A percentile compares a stretch with the other conserved stretches of the same genome.
Conservation (phyloP, 805 yeast genomes). For the Myxozyma melibiosi region DNA sequence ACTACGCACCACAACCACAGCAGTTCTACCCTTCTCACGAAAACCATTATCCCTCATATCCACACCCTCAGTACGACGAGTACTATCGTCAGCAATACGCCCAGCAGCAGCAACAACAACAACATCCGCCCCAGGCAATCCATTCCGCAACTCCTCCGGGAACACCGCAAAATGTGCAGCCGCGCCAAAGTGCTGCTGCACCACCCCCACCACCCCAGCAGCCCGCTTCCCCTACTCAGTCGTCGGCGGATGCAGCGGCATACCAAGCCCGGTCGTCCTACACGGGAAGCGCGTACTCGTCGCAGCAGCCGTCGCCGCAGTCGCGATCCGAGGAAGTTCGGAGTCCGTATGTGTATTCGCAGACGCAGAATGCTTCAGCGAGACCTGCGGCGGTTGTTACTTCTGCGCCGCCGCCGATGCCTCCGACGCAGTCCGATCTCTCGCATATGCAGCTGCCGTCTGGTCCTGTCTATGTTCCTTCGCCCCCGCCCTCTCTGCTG, state of each 20-base stretch:
- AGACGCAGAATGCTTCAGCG: no score
- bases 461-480: no score
- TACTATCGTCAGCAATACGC: background rate
- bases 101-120: background rate
- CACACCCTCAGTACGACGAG: background rate
- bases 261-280: background rate
- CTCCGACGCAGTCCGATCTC: background rate
- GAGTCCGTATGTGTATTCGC: background rate
- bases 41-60: background rate
- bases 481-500: conserved; percentile 1
- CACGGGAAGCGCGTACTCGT: background rate
- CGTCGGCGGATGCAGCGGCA: background rate
- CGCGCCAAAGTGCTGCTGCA: no score
- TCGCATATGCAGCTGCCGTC: background rate
- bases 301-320: conserved; percentile 3
- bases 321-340: background rate
- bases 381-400: no score
- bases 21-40: background rate
- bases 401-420: no score
- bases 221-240: background rate
- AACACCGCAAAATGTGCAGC: background rate
- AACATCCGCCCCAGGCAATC: background rate
- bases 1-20: background rate
- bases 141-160: background rate
- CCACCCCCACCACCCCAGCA: no score